phyloP scores from a whole-genome alignment of 257 asterid genomes.

The Capsicum chinense region DNA sequence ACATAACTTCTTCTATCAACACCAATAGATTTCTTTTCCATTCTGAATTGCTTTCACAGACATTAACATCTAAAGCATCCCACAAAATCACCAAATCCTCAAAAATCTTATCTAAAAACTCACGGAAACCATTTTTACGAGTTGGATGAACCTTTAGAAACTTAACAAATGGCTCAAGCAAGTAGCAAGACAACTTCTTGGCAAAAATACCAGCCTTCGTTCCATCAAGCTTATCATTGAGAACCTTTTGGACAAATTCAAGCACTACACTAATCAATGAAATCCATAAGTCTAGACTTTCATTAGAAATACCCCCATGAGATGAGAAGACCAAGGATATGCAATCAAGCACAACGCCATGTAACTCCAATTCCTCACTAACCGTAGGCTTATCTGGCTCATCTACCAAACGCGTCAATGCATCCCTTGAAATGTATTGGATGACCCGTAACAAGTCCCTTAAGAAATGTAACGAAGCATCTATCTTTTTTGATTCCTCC shows the following conservation, averaged over 20 bases:
- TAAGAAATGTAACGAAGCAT: slow-evolving; percentile 54
- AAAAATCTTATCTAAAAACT: slow-evolving; percentile 78
- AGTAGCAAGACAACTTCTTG: slow-evolving; percentile 53
- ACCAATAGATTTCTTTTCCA: slow-evolving; percentile 48
- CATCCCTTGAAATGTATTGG: slow-evolving; percentile 56
- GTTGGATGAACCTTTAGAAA: slow-evolving; percentile 79
- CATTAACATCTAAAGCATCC: slow-evolving; percentile 49
- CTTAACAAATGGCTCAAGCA: slow-evolving; percentile 78
- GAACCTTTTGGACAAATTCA: slow-evolving; percentile 51
- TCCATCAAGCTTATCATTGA: slow-evolving; percentile 48
- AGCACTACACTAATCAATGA: slow-evolving; percentile 52
- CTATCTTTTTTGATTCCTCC: slow-evolving; percentile 66
- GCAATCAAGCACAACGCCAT: slow-evolving; percentile 60
- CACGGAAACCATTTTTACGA: slow-evolving; percentile 68
- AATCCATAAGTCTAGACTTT: slow-evolving; percentile 75
- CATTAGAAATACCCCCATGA: slow-evolving; percentile 77
- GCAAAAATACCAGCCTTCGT: slow-evolving; percentile 50
- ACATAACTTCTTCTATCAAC: slow-evolving; percentile 70
- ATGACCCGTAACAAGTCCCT: slow-evolving; percentile 72
- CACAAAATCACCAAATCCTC: slow-evolving; percentile 66
- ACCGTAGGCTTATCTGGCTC: slow-evolving; percentile 29
- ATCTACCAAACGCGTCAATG: slow-evolving; percentile 38
- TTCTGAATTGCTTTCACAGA: slow-evolving; percentile 42
- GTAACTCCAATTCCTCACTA: slow-evolving; percentile 48
- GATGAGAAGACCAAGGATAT: slow-evolving; percentile 63